These are phyloP conservation scores for Trifolium repens DNA, from an alignment of 306 rosid genomes.

Conservation along the genomic window DNA sequence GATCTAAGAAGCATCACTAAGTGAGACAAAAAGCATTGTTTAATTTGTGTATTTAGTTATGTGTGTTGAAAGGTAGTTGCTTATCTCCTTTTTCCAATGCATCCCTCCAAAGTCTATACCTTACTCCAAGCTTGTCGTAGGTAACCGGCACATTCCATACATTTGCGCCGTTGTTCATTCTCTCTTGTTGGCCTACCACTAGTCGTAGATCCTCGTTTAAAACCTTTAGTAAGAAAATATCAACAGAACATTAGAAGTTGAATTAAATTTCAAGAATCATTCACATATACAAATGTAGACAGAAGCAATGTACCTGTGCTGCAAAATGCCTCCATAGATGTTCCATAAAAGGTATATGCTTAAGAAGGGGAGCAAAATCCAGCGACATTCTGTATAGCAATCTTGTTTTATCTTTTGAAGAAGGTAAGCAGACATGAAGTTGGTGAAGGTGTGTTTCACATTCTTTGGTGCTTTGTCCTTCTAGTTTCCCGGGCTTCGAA, in stretches of 20 bases:
- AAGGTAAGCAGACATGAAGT: slow-evolving; percentile 92
- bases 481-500: slow-evolving; percentile 90
- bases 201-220: slow-evolving; percentile 90
- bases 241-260: slow-evolving; percentile 3
- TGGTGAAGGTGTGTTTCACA: slow-evolving; percentile 90
- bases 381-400: slow-evolving; percentile 90
- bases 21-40: slow-evolving; percentile 6
- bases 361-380: slow-evolving; percentile 86
- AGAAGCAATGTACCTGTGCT: slow-evolving; percentile 57
- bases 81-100: slow-evolving; percentile 74
- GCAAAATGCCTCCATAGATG: slow-evolving; percentile 87
- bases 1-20: slow-evolving; percentile 12
- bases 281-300: background rate
- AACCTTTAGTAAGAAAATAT: slow-evolving; percentile 54
- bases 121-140: slow-evolving; percentile 89
- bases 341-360: slow-evolving; percentile 81
- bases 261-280: background rate
- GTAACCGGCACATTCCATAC: slow-evolving; percentile 87
- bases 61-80: slow-evolving; percentile 63
- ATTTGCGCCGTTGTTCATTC: slow-evolving; percentile 80
- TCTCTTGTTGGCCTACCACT: slow-evolving; percentile 85
- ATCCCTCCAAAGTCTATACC: slow-evolving; percentile 88
- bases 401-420: slow-evolving; percentile 80
- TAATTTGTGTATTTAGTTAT: slow-evolving; percentile 18
- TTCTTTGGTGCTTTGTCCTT: slow-evolving; percentile 74